These are phyloP conservation scores for Ceratorhiza oryzae-sativae DNA, from an alignment of 1,284 basidiomycete genomes.

Conservation along the genomic window DNA sequence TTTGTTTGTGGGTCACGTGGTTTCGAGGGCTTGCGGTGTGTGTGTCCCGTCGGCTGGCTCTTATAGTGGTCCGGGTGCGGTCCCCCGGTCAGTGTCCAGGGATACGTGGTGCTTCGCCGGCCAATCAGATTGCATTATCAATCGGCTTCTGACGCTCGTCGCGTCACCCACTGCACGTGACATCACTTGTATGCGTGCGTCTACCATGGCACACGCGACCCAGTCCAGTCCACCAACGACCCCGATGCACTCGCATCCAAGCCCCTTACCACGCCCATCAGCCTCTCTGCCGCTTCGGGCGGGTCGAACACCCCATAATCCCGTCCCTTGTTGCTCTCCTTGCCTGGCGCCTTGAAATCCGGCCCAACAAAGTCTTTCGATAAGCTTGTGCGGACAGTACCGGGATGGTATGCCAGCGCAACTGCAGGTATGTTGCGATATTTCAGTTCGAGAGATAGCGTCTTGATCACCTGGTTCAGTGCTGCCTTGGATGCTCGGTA, in stretches of 20 bases:
- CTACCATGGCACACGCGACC: slow-evolving; percentile 41
- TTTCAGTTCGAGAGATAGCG: slow-evolving; percentile 39
- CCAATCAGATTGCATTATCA: slow-evolving; percentile 5
- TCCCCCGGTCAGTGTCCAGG: not conserved
- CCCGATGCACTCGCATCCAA: slow-evolving; percentile 37
- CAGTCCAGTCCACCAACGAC: slow-evolving; percentile 40
- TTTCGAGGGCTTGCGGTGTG: slow-evolving; percentile 3
- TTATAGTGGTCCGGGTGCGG: not conserved
- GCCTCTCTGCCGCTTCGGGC: slow-evolving; percentile 39
- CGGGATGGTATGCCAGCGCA: slow-evolving; percentile 43
- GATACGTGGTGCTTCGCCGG: not conserved
- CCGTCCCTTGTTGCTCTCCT: slow-evolving; percentile 7
- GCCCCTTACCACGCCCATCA: slow-evolving; percentile 37
- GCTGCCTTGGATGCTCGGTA: slow-evolving; percentile 44
- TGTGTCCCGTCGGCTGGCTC: not conserved
- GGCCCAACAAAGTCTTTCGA: slow-evolving; percentile 38
- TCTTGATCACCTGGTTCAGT: slow-evolving; percentile 42
- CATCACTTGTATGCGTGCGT: not conserved
- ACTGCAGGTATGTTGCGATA: slow-evolving; percentile 38
- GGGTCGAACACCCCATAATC: slow-evolving; percentile 41
- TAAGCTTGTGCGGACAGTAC: slow-evolving; percentile 40
- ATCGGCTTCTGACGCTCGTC: not conserved
- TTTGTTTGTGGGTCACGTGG: slow-evolving; percentile 17
- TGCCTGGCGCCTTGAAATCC: slow-evolving; percentile 26
- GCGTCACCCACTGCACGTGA: not conserved